Evolutionary conservation across 2,329 filamentous ascomycete genomes (phyloP).

Genomic region (Rhinocladiella similis): DNA sequence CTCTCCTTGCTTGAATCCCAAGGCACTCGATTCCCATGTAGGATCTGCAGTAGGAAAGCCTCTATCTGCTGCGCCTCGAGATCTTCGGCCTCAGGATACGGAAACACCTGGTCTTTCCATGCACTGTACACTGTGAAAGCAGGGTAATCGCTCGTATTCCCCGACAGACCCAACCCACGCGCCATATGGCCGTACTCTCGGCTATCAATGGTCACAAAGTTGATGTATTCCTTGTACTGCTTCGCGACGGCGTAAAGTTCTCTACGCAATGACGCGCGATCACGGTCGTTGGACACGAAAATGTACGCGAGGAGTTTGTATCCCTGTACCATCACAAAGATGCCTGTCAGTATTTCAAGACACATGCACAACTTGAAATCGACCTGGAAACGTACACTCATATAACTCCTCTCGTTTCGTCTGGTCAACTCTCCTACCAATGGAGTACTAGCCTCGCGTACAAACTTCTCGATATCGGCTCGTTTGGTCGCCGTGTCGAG

Average conservation of each 20-base stretch:
- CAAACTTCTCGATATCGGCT: not conserved
- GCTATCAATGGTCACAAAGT: slow-evolving; percentile 51
- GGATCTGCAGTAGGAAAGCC: slow-evolving; percentile 1
- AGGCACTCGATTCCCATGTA: slow-evolving; percentile 3
- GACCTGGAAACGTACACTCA: not conserved
- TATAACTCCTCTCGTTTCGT: not conserved
- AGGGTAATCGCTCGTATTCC: slow-evolving; percentile 27
- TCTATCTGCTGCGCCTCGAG: not conserved
- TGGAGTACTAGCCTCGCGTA: not conserved
- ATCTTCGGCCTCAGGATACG: slow-evolving; percentile 30
- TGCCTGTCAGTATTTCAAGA: not conserved
- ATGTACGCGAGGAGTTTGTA: slow-evolving; percentile 43
- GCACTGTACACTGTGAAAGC: slow-evolving; percentile 49
- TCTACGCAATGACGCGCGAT: slow-evolving; percentile 39
- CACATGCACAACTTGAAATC: too few relatives aligned
- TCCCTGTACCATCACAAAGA: not conserved
- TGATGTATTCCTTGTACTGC: slow-evolving; percentile 49
- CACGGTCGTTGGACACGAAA: slow-evolving; percentile 34
- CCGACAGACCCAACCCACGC: slow-evolving; percentile 40
- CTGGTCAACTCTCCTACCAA: slow-evolving; percentile 3
- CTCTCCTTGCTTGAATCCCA: not conserved
- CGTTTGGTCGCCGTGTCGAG: not conserved
- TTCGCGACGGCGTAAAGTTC: slow-evolving; percentile 45
- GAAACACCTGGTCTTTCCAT: slow-evolving; percentile 47
- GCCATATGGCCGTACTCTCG: slow-evolving; percentile 49